Evolutionary conservation across 2,329 filamentous ascomycete genomes (phyloP).

Genomic region (Penicillium sp.): DNA sequence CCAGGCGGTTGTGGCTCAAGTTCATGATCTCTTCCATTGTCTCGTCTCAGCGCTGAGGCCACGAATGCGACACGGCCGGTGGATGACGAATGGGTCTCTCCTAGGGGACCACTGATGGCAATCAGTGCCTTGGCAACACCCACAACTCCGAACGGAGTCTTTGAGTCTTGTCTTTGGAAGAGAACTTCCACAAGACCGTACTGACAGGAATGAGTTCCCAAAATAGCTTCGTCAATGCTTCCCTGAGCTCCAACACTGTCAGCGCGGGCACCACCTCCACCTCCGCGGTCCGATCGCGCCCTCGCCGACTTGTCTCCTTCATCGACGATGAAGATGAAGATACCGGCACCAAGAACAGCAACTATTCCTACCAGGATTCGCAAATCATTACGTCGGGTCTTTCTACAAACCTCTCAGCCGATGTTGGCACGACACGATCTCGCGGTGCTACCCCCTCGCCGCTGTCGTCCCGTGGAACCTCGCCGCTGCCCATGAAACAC

Average conservation of each 20-base stretch:
- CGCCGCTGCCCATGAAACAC: conserved; percentile 42
- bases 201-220: conserved; percentile 46
- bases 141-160: conserved; percentile 26
- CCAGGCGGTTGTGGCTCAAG: neutral
- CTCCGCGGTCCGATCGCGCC: conserved; percentile 47
- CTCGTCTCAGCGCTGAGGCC: conserved; percentile 12
- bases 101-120: conserved; percentile 39
- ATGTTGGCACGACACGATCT: conserved; percentile 33
- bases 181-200: conserved; percentile 15
- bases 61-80: conserved; percentile 30
- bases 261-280: conserved; percentile 36
- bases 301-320: conserved; percentile 46
- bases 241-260: conserved; percentile 35
- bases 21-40: conserved; percentile 10
- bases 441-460: conserved; percentile 45
- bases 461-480: conserved; percentile 37
- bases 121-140: conserved; percentile 34
- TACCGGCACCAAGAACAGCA: conserved; percentile 18
- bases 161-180: conserved; percentile 22
- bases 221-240: conserved; percentile 38
- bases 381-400: conserved; percentile 32
- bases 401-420: conserved; percentile 29
- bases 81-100: conserved; percentile 41
- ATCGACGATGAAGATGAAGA: conserved; percentile 39
- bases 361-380: conserved; percentile 27